Evolutionary conservation across 2,329 filamentous ascomycete species (phyloP), one percentile per base, ranked within the genome.

Genomic region (Penicillium sp.): DNA sequence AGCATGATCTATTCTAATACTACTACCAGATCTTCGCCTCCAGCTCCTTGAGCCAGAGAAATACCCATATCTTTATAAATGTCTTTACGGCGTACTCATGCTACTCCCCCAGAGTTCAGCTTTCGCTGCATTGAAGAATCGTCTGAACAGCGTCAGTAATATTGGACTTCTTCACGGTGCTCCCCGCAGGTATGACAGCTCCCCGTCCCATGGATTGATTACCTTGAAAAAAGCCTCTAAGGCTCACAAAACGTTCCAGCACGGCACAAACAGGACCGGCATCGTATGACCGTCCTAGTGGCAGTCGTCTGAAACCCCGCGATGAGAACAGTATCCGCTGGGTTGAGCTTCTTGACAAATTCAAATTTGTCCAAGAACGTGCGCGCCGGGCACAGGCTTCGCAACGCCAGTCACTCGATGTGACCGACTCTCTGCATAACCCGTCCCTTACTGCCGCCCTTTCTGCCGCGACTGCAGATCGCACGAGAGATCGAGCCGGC

Each of bases 91-190:
- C 9, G 84, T 99, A 42, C 81, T 99, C 51, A 99, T 99, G 94
- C 87, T 99, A 16, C 83, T 99, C n/a, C 94, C 94, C 0, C 94
- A 99, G 75, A 97, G 93, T 14, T 95, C 92, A 24, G 95, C 94
- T 8, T 99, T 99, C 76, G 94, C 92, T 24, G 93, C 94, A 2
- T 81, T 99, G 53, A 97, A 97, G 72, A 99, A 99, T 70, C 87
- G 94, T 37, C 83, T 99, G 47, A 97, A 97, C 75, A 96, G 91
- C 74, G 94, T 99, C 63, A 96, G 91, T 78, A 92, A 94, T 48
- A 97, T 99, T 71, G 94, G 93, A 39, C 96, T 96, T 73, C 79
- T 99, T 58, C 93, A 97, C 70, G 88, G 90, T 62, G 87, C 88
- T 59, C 89, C 85, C 28, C 80, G 90, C 83, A 83, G 84, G 90